Percentiles rank a stretch among this genome's conserved stretches.
phyloP scores from a whole-genome alignment of 2,329 filamentous ascomycete genomes.

The Penicillium verrucosum region DNA sequence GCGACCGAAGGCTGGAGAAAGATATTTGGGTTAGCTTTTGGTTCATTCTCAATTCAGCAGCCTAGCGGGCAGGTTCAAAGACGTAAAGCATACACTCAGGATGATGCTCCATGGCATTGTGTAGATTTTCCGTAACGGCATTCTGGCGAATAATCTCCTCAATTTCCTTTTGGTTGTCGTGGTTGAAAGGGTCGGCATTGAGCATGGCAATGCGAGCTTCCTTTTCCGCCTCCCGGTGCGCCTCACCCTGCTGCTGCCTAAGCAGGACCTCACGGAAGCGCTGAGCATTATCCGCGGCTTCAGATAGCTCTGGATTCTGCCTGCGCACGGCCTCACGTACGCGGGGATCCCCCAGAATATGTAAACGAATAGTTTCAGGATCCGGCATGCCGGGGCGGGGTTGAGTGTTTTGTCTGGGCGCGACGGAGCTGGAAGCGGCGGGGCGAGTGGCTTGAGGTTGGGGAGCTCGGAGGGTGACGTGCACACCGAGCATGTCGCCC shows the following conservation, averaged over 20 bases:
- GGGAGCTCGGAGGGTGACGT: conserved; percentile 53
- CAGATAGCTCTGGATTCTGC: conserved; percentile 72
- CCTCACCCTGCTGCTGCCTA: conserved; percentile 66
- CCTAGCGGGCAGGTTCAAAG: not conserved
- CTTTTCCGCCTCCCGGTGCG: conserved; percentile 69
- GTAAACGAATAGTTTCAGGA: conserved; percentile 76
- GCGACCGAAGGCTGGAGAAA: conserved; percentile 72
- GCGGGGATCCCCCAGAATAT: conserved; percentile 74
- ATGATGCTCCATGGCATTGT: conserved; percentile 95
- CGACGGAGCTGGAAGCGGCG: conserved; percentile 25
- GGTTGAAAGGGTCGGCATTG: conserved; percentile 91
- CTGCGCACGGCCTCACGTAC: conserved; percentile 68
- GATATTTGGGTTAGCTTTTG: conserved; percentile 5
- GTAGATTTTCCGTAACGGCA: conserved; percentile 88
- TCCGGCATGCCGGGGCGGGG: conserved; percentile 49
- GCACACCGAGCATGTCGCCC: conserved; percentile 88
- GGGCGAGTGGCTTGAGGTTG: conserved; percentile 29
- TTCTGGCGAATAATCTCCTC: conserved; percentile 97
- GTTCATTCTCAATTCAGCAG: not conserved
- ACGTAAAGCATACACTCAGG: conserved; percentile 72
- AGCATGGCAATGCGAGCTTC: conserved; percentile 78
- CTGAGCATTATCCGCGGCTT: conserved; percentile 69
- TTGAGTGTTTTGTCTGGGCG: conserved; percentile 30
- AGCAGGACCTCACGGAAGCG: conserved; percentile 72
- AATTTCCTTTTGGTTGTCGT: conserved; percentile 86